Conservation (phyloP, 208 protist genomes). For the Trichomonas gallinae region DNA sequence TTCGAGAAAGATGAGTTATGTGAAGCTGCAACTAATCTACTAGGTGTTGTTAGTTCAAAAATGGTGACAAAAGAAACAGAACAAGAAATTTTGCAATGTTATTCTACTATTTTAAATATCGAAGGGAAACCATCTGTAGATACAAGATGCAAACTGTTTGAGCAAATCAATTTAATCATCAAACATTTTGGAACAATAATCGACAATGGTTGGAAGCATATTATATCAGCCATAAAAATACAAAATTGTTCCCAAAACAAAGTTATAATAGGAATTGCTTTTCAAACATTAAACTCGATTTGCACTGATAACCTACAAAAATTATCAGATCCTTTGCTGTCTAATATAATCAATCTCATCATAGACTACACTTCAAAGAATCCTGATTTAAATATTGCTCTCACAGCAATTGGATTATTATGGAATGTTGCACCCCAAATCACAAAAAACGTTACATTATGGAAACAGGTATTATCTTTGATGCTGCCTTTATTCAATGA, state of each 20-base stretch:
- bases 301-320: neutral
- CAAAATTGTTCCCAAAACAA: neutral
- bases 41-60: neutral
- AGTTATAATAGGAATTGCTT: neutral
- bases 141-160: neutral
- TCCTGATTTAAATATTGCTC: neutral
- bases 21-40: neutral
- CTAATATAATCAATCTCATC: neutral
- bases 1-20: neutral
- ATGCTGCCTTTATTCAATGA: neutral
- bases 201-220: neutral
- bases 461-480: neutral
- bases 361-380: neutral
- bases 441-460: neutral
- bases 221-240: neutral
- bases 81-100: neutral
- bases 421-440: neutral
- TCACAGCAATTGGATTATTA: neutral
- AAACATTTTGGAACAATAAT: neutral
- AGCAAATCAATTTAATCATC: neutral
- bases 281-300: neutral
- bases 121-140: neutral
- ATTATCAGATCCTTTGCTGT: neutral
- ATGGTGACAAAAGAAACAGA: neutral
- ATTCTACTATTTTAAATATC: neutral